phyloP scores from a whole-genome alignment of 352 stramenopile genomes.

The Phytophthora vignae region DNA sequence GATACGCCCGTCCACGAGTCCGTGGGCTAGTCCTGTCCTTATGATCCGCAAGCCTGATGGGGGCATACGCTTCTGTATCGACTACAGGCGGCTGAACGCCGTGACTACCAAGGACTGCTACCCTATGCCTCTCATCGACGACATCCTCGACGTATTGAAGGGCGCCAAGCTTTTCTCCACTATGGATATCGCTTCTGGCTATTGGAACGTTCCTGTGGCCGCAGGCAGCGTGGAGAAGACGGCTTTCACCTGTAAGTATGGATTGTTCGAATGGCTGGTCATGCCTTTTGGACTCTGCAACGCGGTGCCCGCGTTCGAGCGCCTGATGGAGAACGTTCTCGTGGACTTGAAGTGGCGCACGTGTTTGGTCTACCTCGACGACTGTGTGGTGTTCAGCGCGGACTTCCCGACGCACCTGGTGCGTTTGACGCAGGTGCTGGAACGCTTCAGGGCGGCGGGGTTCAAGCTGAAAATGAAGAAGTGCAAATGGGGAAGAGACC shows the following conservation, averaged over 20 bases:
- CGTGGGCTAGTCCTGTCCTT: conserved; percentile 4
- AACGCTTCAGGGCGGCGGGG: neutral
- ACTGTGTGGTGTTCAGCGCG: conserved; percentile 6
- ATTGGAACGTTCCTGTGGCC: conserved; percentile 4
- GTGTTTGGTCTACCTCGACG: conserved; percentile 7
- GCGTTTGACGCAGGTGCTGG: neutral
- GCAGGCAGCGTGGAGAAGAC: conserved; percentile 3
- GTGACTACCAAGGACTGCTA: conserved; percentile 19
- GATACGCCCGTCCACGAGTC: conserved; percentile 4
- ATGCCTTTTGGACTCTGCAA: conserved; percentile 12
- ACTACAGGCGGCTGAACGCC: conserved; percentile 14
- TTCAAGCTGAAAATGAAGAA: conserved; percentile 21
- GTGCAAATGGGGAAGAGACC: conserved; percentile 2
- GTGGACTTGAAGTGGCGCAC: conserved; percentile 7
- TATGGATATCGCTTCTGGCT: neutral
- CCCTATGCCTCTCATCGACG: conserved; percentile 14
- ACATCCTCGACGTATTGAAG: conserved; percentile 13
- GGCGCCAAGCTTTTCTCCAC: conserved; percentile 10
- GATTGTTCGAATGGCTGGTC: neutral
- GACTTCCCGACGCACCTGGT: conserved; percentile 8
- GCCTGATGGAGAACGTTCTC: conserved; percentile 9
- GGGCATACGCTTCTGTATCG: conserved; percentile 25
- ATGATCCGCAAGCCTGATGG: conserved; percentile 6
- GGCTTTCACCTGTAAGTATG: conserved; percentile 10
- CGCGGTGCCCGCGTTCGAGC: neutral